Evolutionary conservation across 2,329 filamentous ascomycete species (phyloP).

Genomic region (Scleromitrula shiraiana): DNA sequence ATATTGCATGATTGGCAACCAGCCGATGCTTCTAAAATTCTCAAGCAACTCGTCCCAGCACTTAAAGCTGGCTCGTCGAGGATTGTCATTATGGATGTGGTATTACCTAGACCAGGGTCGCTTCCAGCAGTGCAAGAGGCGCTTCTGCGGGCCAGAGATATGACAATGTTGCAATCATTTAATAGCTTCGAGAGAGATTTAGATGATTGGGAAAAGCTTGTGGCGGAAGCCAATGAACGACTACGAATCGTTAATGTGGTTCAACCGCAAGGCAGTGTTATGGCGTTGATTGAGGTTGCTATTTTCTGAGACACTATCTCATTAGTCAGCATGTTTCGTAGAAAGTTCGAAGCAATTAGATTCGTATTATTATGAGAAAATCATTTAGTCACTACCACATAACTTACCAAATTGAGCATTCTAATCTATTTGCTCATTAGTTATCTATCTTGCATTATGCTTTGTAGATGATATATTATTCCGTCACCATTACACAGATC

Average conservation of each 20-base stretch:
- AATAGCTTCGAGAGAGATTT: background rate
- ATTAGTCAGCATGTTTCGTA: background rate
- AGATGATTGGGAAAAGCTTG: background rate
- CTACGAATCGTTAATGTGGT: background rate
- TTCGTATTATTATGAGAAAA: background rate
- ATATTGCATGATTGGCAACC: background rate
- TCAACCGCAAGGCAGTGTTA: background rate
- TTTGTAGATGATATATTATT: too few relatives aligned
- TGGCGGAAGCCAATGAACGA: background rate
- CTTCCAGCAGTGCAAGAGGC: background rate
- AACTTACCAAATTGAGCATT: too few relatives aligned
- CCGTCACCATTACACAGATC: too few relatives aligned
- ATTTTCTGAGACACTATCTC: background rate
- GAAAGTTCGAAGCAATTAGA: background rate
- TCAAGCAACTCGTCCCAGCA: background rate
- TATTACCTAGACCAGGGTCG: background rate
- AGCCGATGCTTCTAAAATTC: background rate
- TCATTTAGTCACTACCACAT: too few relatives aligned
- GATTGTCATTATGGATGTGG: background rate
- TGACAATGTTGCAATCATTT: too few relatives aligned
- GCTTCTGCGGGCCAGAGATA: too few relatives aligned
- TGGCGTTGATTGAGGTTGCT: background rate
- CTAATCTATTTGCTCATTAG: too few relatives aligned
- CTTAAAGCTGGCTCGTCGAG: background rate
- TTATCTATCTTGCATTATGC: too few relatives aligned